Evolutionary conservation across 192 early-diverging fungal species (phyloP).

Genomic region (Linnemannia hyalina): DNA sequence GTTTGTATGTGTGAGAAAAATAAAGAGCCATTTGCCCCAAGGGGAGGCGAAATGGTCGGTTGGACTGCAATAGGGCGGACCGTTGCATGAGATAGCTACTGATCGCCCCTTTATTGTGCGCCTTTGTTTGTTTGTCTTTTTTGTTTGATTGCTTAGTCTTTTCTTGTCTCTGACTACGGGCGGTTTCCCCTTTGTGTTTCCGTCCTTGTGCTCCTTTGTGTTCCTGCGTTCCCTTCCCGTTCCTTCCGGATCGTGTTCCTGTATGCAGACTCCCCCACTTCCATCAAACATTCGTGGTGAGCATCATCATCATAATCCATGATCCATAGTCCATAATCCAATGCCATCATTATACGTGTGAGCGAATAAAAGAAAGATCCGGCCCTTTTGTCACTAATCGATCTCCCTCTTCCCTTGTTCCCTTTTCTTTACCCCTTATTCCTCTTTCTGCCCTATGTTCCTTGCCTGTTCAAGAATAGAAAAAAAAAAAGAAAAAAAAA

Average conservation of each 20-base stretch:
- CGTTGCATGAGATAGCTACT: not conserved
- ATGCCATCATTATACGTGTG: not conserved
- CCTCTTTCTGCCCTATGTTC: not conserved
- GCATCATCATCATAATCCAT: not conserved
- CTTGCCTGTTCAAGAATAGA: constrained; percentile 9
- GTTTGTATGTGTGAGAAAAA: not conserved
- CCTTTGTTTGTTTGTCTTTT: not conserved
- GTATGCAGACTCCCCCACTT: too few relatives aligned
- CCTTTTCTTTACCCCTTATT: not conserved
- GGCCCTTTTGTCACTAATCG: not conserved
- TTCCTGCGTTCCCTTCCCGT: too few relatives aligned
- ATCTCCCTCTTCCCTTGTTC: not conserved
- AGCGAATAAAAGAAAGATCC: not conserved
- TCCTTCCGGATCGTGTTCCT: too few relatives aligned
- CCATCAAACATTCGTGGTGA: not conserved
- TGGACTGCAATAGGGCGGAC: not conserved
- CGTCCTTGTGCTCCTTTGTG: not conserved
- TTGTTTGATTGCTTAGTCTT: not conserved
- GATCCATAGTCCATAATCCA: too few relatives aligned
- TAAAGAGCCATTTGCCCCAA: not conserved
- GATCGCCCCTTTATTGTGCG: not conserved
- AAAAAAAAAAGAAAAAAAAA: constrained; percentile 1
- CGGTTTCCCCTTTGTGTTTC: not conserved
- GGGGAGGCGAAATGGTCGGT: not conserved
- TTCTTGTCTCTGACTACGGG: too few relatives aligned